Evolutionary conservation across 2,329 filamentous ascomycete genomes (phyloP).

Genomic region (Botrytis deweyae): DNA sequence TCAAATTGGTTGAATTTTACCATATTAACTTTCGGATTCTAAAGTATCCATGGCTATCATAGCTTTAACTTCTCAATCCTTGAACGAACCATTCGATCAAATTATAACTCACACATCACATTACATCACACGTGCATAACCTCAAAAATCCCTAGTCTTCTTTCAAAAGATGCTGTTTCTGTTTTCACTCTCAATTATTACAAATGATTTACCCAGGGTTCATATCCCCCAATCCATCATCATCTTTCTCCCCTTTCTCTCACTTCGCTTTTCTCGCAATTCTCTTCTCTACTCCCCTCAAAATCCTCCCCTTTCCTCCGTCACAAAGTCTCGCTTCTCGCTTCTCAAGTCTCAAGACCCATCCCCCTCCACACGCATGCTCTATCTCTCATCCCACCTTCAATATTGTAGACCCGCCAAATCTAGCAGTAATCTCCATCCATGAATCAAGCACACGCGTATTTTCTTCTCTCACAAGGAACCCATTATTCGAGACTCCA

Average conservation of each 20-base stretch:
- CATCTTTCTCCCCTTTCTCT: no score
- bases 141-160: neutral
- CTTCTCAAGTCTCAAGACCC: neutral
- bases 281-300: neutral
- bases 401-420: neutral
- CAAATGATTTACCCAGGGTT: conserved; percentile 18
- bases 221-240: conserved; percentile 10
- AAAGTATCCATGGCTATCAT: no score
- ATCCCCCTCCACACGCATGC: neutral
- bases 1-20: no score
- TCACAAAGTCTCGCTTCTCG: neutral
- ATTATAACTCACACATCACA: neutral
- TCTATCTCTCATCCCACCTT: neutral
- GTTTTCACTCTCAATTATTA: conserved; percentile 18
- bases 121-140: neutral
- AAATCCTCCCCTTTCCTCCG: neutral
- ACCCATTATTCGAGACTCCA: neutral
- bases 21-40: no score
- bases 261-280: neutral
- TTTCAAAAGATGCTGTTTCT: conserved; percentile 13
- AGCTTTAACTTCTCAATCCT: no score
- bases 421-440: neutral
- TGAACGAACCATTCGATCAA: neutral
- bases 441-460: neutral
- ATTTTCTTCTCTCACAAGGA: neutral